Conservation (phyloP, 345 rosid species). For the Geranium rotundifolium region DNA sequence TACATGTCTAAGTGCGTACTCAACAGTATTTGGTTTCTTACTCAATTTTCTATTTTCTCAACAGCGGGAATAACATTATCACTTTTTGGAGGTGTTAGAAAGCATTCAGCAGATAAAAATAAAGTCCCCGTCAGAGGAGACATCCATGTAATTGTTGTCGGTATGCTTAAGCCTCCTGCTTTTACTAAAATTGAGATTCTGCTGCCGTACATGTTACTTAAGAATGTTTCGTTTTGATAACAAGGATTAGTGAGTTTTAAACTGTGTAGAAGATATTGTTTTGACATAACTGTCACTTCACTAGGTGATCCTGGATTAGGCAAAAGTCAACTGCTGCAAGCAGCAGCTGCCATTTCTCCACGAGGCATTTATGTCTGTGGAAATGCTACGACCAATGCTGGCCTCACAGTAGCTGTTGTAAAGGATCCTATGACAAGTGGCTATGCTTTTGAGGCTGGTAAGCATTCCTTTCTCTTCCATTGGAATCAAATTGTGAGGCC, state of each 20-base stretch:
- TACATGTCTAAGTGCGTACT: background rate
- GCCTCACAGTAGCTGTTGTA: slow-evolving; percentile 95
- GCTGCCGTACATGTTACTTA: background rate
- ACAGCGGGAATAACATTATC: slow-evolving; percentile 91
- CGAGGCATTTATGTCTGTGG: slow-evolving; percentile 98
- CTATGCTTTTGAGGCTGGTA: slow-evolving; percentile 98
- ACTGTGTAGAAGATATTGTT: no score
- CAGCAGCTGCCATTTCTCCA: slow-evolving; percentile 87
- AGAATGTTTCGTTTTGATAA: background rate
- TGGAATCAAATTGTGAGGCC: background rate
- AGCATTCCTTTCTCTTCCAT: slow-evolving; percentile 2
- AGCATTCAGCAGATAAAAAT: slow-evolving; percentile 77
- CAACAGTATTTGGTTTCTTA: no score
- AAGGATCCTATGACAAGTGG: slow-evolving; percentile 85
- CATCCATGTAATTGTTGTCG: slow-evolving; percentile 91
- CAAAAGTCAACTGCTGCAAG: slow-evolving; percentile 97
- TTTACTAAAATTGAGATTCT: background rate
- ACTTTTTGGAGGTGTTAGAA: slow-evolving; percentile 90
- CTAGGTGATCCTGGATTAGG: slow-evolving; percentile 99
- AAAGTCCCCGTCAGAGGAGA: slow-evolving; percentile 99
- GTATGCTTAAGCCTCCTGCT: slow-evolving; percentile 29
- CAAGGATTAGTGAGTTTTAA: background rate
- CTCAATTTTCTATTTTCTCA: slow-evolving; percentile 1
- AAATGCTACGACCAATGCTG: slow-evolving; percentile 83
- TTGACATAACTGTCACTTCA: slow-evolving; percentile 9